Conservation (phyloP, 192 early-diverging fungal species). For the Coemansia sp. region DNA sequence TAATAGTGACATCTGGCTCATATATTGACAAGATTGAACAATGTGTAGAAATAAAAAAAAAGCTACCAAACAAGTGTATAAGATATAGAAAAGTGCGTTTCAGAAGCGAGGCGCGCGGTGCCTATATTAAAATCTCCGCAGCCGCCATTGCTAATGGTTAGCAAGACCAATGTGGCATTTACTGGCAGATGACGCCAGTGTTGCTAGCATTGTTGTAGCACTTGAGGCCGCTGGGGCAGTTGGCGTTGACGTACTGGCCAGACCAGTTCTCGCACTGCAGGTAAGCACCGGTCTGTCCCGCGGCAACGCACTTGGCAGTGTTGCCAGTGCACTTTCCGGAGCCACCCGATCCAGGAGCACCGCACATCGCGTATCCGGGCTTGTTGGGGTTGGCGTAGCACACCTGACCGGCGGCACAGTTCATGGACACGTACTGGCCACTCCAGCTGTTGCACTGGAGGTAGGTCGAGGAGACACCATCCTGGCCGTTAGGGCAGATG, state of each 20-base stretch:
- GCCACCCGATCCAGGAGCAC: constrained; percentile 46
- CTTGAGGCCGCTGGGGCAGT: constrained; percentile 38
- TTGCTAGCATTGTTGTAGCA: constrained; percentile 49
- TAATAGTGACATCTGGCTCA: neutral
- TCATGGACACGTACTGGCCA: constrained; percentile 23
- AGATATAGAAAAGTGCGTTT: neutral
- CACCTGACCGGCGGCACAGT: constrained; percentile 48
- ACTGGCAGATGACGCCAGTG: constrained; percentile 46
- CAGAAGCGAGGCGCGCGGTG: constrained; percentile 2
- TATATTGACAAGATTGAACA: constrained; percentile 1
- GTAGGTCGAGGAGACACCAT: constrained; percentile 55
- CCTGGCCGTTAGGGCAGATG: constrained; percentile 51
- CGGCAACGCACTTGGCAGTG: constrained; percentile 39
- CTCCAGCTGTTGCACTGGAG: constrained; percentile 56
- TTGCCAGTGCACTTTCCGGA: constrained; percentile 43
- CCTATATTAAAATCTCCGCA: neutral
- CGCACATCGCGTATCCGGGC: constrained; percentile 45
- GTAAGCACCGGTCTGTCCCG: constrained; percentile 38
- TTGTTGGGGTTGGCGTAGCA: constrained; percentile 58
- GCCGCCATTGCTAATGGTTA: neutral
- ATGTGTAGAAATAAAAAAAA: neutral
- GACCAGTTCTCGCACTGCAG: constrained; percentile 48
- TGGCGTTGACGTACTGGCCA: constrained; percentile 40
- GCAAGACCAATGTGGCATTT: neutral
- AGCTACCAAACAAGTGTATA: neutral